A percentile compares a stretch with the other conserved stretches of the same genome.
Evolutionary conservation across 768 basidiomycete species (phyloP).

Genomic region (Panus rudis): DNA sequence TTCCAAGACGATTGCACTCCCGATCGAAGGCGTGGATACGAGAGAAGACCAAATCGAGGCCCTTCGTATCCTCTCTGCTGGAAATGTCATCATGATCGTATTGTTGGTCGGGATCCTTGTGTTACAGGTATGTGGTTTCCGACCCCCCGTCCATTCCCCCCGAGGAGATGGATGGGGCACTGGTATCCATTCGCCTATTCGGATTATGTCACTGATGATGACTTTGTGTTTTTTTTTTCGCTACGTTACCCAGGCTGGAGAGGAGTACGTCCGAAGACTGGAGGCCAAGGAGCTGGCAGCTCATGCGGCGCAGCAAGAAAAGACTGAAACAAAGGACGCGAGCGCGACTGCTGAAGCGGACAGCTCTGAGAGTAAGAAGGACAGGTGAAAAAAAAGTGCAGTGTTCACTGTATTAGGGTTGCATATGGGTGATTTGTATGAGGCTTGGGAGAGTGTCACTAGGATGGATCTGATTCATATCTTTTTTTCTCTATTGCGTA

Average conservation of each 20-base stretch:
- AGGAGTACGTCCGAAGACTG: slow-evolving; percentile 39
- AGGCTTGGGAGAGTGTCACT: no score
- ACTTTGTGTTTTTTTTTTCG: not conserved
- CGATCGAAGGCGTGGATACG: slow-evolving; percentile 46
- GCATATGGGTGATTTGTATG: no score
- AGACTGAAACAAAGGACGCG: slow-evolving; percentile 8
- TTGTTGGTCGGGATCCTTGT: slow-evolving; percentile 57
- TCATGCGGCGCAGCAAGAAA: slow-evolving; percentile 8
- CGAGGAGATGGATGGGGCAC: no score
- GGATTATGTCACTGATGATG: not conserved
- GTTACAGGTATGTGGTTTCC: slow-evolving; percentile 54
- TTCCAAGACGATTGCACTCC: slow-evolving; percentile 67
- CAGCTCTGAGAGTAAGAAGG: slow-evolving; percentile 20
- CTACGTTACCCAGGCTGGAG: slow-evolving; percentile 32
- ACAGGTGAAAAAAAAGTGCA: no score
- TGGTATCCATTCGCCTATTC: not conserved
- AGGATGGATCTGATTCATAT: no score
- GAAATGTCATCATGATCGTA: slow-evolving; percentile 76
- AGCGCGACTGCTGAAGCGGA: slow-evolving; percentile 2
- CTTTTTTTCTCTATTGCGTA: no score
- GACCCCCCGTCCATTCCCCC: not conserved
- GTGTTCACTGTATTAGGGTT: no score
- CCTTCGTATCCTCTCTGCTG: slow-evolving; percentile 75
- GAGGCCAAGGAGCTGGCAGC: slow-evolving; percentile 33
- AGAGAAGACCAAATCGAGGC: slow-evolving; percentile 67